Conservation (phyloP, 768 basidiomycete genomes). For the Suillus alpinus region DNA sequence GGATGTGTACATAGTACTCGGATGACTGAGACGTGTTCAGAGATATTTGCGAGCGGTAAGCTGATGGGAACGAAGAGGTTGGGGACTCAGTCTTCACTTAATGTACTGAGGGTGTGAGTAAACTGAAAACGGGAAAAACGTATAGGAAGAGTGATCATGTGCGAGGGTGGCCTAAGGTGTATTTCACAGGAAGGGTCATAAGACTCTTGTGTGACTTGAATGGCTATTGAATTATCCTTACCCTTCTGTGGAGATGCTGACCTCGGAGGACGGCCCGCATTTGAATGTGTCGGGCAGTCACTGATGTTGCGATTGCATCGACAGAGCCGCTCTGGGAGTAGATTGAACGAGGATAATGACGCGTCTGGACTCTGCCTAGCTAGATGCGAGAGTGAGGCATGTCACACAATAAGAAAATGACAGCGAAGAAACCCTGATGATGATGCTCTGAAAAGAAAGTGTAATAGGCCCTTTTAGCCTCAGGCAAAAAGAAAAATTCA, state of each 20-base stretch:
- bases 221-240: not conserved
- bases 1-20: not conserved
- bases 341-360: not conserved
- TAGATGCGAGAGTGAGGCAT: too few species aligned
- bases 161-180: not conserved
- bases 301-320: not conserved
- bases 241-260: too few species aligned
- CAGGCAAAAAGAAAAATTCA: too few species aligned
- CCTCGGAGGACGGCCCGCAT: not conserved
- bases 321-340: not conserved
- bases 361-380: too few species aligned
- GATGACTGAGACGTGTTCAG: not conserved
- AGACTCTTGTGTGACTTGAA: too few species aligned
- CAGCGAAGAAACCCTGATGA: not conserved
- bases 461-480: too few species aligned
- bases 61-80: constrained; percentile 16
- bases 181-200: not conserved
- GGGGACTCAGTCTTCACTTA: constrained; percentile 45
- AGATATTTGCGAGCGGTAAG: not conserved
- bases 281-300: not conserved
- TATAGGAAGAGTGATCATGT: constrained; percentile 43
- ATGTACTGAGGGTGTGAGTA: not conserved
- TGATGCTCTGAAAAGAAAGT: too few species aligned
- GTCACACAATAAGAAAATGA: too few species aligned
- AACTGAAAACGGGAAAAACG: constrained; percentile 27